A percentile compares a stretch with the other conserved stretches of the same genome.
phyloP scores from a whole-genome alignment of 768 basidiomycete genomes.

The Suillus tomentosus region DNA sequence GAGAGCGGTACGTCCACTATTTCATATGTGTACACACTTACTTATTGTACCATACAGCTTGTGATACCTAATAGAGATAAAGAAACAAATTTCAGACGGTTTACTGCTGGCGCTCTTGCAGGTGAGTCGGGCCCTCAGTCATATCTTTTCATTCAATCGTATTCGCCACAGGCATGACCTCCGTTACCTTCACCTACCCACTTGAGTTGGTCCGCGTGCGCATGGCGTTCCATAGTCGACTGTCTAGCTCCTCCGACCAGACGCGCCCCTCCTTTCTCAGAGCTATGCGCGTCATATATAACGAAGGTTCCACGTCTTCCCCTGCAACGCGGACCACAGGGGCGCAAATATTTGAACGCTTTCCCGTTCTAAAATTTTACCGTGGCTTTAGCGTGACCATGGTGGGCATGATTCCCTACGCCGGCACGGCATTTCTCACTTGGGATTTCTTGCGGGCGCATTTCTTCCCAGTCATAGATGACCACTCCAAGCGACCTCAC shows the following conservation, averaged over 20 bases:
- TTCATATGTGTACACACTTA: neutral
- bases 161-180: conserved; percentile 64
- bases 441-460: conserved; percentile 78
- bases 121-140: conserved; percentile 48
- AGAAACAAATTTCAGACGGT: conserved; percentile 79
- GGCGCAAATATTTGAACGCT: conserved; percentile 50
- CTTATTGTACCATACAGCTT: conserved; percentile 44
- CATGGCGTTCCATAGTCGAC: conserved; percentile 67
- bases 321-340: conserved; percentile 22
- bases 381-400: conserved; percentile 96
- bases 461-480: conserved; percentile 49
- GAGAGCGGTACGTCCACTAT: conserved; percentile 56
- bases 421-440: conserved; percentile 90
- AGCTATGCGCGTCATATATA: conserved; percentile 68
- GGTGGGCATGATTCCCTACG: conserved; percentile 92
- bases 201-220: conserved; percentile 94
- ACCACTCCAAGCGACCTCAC: conserved; percentile 40
- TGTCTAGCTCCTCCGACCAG: conserved; percentile 25
- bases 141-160: neutral
- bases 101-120: conserved; percentile 84
- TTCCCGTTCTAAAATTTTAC: conserved; percentile 89
- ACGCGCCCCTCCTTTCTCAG: conserved; percentile 52
- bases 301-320: conserved; percentile 47
- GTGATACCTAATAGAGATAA: conserved; percentile 82
- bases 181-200: conserved; percentile 93